These are phyloP conservation scores for Caloboletus firmus DNA, from an alignment of 1,284 basidiomycete species.

Conservation along the genomic window DNA sequence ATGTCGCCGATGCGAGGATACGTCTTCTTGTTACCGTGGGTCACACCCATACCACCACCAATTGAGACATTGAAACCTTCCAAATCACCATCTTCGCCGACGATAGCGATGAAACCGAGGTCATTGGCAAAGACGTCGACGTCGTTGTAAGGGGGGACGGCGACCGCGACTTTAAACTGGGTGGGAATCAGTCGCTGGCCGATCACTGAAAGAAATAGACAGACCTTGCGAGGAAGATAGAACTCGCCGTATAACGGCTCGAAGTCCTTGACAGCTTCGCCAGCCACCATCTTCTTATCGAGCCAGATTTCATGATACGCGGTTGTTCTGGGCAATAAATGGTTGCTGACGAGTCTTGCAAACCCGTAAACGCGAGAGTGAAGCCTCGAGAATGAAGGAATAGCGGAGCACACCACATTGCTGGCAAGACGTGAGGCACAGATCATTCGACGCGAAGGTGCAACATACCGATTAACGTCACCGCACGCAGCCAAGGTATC, in stretches of 20 bases:
- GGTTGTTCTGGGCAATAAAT: constrained; percentile 86
- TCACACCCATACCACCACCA: constrained; percentile 99
- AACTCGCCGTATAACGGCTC: constrained; percentile 97
- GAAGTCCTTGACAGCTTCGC: constrained; percentile 88
- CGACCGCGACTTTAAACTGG: constrained; percentile 97
- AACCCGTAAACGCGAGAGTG: constrained; percentile 88
- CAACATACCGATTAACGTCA: constrained; percentile 86
- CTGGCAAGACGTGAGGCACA: constrained; percentile 39
- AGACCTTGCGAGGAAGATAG: constrained; percentile 91
- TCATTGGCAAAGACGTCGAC: constrained; percentile 97
- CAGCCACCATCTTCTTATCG: constrained; percentile 92
- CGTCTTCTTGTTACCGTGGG: constrained; percentile 98
- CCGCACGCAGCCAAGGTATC: constrained; percentile 99
- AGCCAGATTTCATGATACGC: constrained; percentile 99
- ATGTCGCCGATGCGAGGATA: constrained; percentile 90
- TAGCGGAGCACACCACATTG: constrained; percentile 91
- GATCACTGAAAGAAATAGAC: constrained; percentile 1
- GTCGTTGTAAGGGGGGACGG: constrained; percentile 96
- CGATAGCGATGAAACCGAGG: constrained; percentile 92
- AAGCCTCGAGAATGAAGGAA: constrained; percentile 83
- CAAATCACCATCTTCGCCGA: constrained; percentile 69
- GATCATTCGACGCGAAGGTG: background rate
- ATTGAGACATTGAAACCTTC: constrained; percentile 89
- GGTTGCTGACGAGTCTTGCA: constrained; percentile 82
- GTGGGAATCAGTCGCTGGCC: constrained; percentile 11